Percentiles rank a stretch among this genome's conserved stretches.
Evolutionary conservation across 2,329 filamentous ascomycete species (phyloP).

Genomic region (Esteya vermicola): DNA sequence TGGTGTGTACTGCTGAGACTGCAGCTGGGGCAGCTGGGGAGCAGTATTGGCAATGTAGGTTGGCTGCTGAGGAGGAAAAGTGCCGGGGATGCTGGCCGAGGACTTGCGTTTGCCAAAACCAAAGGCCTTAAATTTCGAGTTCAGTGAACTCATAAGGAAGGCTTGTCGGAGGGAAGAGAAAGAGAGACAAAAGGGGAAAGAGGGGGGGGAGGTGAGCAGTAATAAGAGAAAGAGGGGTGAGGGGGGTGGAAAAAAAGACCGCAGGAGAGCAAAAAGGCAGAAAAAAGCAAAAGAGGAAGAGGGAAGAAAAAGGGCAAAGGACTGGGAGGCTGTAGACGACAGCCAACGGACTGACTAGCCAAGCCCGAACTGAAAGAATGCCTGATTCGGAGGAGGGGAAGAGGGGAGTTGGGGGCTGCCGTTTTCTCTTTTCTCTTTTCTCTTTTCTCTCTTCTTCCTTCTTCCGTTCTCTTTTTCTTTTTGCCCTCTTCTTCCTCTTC

Average conservation of each 20-base stretch:
- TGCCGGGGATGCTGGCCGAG: conserved; percentile 40
- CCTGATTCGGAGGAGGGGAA: too few species aligned
- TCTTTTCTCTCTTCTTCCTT: neutral
- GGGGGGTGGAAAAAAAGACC: conserved; percentile 15
- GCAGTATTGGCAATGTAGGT: conserved; percentile 14
- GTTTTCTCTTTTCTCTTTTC: neutral
- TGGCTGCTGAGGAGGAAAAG: conserved; percentile 14
- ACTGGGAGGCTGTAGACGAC: neutral
- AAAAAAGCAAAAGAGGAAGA: neutral
- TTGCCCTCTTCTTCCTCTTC: neutral
- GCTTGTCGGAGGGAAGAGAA: conserved; percentile 16
- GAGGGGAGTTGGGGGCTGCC: too few species aligned
- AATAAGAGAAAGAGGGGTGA: neutral
- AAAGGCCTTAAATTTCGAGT: conserved; percentile 65
- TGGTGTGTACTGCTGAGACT: conserved; percentile 20
- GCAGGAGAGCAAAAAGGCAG: conserved; percentile 6
- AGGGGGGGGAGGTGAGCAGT: neutral
- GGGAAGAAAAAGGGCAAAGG: neutral
- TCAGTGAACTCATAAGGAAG: conserved; percentile 61
- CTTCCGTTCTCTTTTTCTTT: neutral
- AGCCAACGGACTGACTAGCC: neutral
- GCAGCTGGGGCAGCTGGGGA: conserved; percentile 37
- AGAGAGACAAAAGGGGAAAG: conserved; percentile 12
- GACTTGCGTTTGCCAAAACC: conserved; percentile 73
- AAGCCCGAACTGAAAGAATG: neutral